These are phyloP conservation scores for Graphilbum sp. DNA, from an alignment of 2,329 filamentous ascomycete species.

Conservation along the genomic window DNA sequence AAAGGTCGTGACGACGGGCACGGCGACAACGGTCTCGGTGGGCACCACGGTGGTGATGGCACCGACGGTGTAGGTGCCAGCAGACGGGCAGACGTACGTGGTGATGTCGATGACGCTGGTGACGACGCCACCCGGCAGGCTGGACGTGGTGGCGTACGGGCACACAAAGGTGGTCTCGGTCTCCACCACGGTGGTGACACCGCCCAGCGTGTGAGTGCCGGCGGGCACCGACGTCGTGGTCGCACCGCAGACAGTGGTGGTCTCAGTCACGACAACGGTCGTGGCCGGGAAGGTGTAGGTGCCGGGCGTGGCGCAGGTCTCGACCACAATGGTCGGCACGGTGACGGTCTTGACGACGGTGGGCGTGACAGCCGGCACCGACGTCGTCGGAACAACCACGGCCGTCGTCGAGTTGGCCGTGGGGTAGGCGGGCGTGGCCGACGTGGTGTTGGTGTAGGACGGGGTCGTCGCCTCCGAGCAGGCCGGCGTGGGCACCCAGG, in stretches of 20 bases:
- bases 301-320: slow-evolving; percentile 47
- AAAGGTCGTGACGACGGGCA: slow-evolving; percentile 49
- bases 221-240: slow-evolving; percentile 43
- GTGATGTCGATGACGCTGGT: slow-evolving; percentile 55
- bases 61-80: slow-evolving; percentile 62
- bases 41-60: slow-evolving; percentile 41
- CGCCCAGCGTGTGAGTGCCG: slow-evolving; percentile 54
- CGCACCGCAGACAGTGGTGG: slow-evolving; percentile 50
- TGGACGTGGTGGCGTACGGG: slow-evolving; percentile 51
- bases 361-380: slow-evolving; percentile 10
- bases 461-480: slow-evolving; percentile 1
- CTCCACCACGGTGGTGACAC: slow-evolving; percentile 54
- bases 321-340: slow-evolving; percentile 34
- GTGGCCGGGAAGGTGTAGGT: slow-evolving; percentile 61
- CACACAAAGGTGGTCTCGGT: slow-evolving; percentile 51
- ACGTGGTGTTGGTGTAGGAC: neutral
- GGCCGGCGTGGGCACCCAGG: neutral
- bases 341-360: slow-evolving; percentile 15
- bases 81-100: slow-evolving; percentile 36
- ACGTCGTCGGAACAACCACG: neutral
- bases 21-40: slow-evolving; percentile 38
- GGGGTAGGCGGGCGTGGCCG: neutral
- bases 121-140: slow-evolving; percentile 36
- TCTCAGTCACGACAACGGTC: slow-evolving; percentile 50
- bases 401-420: slow-evolving; percentile 1